Percentiles rank a stretch among this genome's conserved stretches.
phyloP scores from a whole-genome alignment of 1,284 basidiomycete genomes.

The Tetrapyrgos nigripes region DNA sequence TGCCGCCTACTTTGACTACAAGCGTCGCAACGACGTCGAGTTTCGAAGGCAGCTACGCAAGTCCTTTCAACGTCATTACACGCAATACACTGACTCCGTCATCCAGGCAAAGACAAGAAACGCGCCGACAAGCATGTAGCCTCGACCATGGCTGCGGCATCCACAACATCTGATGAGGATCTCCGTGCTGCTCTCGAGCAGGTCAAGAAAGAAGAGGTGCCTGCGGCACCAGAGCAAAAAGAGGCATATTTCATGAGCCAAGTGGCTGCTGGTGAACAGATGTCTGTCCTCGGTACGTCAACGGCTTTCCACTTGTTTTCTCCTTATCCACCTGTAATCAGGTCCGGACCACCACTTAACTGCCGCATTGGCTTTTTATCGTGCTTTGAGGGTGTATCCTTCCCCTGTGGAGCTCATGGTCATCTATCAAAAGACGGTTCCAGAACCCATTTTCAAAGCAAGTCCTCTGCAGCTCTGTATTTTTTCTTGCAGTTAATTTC shows the following conservation, averaged over 20 bases:
- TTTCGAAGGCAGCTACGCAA: conserved; percentile 92
- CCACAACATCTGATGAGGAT: conserved; percentile 47
- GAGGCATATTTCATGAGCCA: conserved; percentile 93
- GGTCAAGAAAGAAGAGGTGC: conserved; percentile 70
- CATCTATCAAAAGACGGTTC: conserved; percentile 94
- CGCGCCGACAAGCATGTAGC: conserved; percentile 82
- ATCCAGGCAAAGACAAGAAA: conserved; percentile 88
- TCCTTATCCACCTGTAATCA: conserved; percentile 35
- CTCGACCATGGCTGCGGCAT: conserved; percentile 55
- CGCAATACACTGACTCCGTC: conserved; percentile 12
- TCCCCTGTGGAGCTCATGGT: conserved; percentile 90
- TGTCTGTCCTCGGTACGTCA: conserved; percentile 74
- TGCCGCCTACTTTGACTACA: conserved; percentile 95
- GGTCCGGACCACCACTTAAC: conserved; percentile 80
- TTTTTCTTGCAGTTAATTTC: conserved; percentile 12
- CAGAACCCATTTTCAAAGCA: conserved; percentile 86
- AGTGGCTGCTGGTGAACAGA: conserved; percentile 87
- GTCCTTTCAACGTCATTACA: conserved; percentile 39
- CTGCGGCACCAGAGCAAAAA: conserved; percentile 73
- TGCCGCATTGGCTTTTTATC: conserved; percentile 92
- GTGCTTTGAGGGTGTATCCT: conserved; percentile 94
- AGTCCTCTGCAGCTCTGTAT: conserved; percentile 21
- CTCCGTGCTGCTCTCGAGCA: conserved; percentile 66
- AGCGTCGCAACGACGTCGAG: conserved; percentile 83
- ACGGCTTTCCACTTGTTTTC: background rate